These are phyloP conservation scores for Firmiana major DNA, from an alignment of 345 rosid species.

Conservation along the genomic window DNA sequence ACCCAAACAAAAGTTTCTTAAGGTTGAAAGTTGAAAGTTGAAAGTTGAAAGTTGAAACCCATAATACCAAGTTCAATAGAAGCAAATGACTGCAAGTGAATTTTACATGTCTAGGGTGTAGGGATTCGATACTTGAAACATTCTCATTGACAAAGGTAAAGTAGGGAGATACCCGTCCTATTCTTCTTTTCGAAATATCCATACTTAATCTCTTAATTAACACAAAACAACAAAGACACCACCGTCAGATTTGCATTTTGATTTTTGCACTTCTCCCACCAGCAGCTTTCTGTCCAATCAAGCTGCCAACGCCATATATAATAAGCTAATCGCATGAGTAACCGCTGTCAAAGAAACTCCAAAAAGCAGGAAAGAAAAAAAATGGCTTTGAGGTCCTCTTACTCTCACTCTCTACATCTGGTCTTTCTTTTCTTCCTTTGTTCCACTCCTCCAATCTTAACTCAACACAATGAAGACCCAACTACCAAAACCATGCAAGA, in stretches of 20 bases:
- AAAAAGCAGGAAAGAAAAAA: neutral
- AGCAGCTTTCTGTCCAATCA: neutral
- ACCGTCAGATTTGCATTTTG: neutral
- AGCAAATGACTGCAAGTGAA: too few species aligned
- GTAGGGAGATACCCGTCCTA: too few species aligned
- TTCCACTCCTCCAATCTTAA: conserved; percentile 29
- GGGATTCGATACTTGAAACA: too few species aligned
- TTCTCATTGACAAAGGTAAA: too few species aligned
- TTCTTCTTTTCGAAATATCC: too few species aligned
- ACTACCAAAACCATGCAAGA: conserved; percentile 68
- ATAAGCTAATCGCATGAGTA: neutral
- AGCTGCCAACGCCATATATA: neutral
- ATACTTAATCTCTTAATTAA: too few species aligned
- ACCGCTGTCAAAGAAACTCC: neutral
- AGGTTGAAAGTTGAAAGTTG: too few species aligned
- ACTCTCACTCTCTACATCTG: neutral
- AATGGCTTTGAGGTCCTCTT: conserved; percentile 28
- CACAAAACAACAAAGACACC: neutral
- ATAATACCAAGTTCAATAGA: too few species aligned
- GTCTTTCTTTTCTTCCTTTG: conserved; percentile 19
- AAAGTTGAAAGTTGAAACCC: too few species aligned
- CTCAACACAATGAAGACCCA: conserved; percentile 47
- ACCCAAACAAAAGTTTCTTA: too few species aligned
- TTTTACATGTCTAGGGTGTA: too few species aligned
- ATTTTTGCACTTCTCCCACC: neutral